Conservation (phyloP, 371 early-diverging fungal genomes). For the Amoeboaphelidium protococcarum region DNA sequence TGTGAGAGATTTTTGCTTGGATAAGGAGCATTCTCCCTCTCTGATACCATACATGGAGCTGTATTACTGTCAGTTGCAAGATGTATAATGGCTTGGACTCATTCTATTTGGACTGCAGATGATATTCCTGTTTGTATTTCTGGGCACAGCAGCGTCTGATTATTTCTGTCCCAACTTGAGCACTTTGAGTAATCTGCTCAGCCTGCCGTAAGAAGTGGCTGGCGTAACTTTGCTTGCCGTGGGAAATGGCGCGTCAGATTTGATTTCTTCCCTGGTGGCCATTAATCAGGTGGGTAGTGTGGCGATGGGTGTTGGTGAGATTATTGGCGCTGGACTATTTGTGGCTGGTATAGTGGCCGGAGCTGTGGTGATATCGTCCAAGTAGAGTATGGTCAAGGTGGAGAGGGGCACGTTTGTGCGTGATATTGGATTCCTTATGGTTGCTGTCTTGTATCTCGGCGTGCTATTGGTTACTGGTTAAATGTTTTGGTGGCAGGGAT, state of each 20-base stretch:
- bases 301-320: conserved; percentile 47
- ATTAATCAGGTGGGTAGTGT: conserved; percentile 32
- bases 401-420: neutral
- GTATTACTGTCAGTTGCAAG: neutral
- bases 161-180: neutral
- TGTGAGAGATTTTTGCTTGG: neutral
- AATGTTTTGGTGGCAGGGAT: neutral
- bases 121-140: neutral
- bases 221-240: conserved; percentile 62
- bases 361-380: conserved; percentile 32
- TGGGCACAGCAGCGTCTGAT: neutral
- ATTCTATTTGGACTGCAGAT: neutral
- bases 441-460: neutral
- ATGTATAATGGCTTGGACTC: neutral
- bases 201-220: conserved; percentile 13
- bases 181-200: neutral
- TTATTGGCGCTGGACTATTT: conserved; percentile 49
- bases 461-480: neutral
- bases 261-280: conserved; percentile 50
- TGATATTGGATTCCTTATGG: neutral
- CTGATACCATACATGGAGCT: neutral
- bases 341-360: conserved; percentile 44
- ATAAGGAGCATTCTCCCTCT: neutral
- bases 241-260: conserved; percentile 61
- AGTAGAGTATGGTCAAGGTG: neutral